Conservation (phyloP, 1,139 yeast species). For the Hansenula lynferdii region DNA sequence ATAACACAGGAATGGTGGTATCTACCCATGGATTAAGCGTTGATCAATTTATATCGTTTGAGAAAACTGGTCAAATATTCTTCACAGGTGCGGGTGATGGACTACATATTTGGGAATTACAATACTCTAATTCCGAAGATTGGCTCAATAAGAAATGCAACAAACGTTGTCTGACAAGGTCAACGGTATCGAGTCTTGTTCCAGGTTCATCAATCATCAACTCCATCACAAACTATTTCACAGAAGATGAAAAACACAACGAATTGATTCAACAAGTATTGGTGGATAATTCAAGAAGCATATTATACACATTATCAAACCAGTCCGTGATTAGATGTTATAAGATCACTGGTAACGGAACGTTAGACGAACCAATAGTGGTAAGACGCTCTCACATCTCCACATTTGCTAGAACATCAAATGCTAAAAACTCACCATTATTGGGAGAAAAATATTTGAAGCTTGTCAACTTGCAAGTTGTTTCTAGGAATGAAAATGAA, state of each 20-base stretch:
- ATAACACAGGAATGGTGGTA: conserved; percentile 79
- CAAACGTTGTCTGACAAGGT: conserved; percentile 73
- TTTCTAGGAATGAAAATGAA: conserved; percentile 59
- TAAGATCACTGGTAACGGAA: conserved; percentile 38
- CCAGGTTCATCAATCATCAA: conserved; percentile 42
- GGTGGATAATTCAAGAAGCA: conserved; percentile 71
- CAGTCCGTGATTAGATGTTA: conserved; percentile 81
- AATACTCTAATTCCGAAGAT: conserved; percentile 79
- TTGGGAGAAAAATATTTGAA: conserved; percentile 33
- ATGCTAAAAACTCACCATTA: conserved; percentile 35
- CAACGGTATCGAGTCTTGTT: conserved; percentile 55
- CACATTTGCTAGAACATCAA: conserved; percentile 55
- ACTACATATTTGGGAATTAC: conserved; percentile 79
- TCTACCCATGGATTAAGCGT: conserved; percentile 77
- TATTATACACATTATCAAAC: conserved; percentile 79
- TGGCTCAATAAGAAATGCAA: conserved; percentile 86
- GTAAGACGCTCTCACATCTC: conserved; percentile 34
- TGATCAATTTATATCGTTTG: conserved; percentile 54
- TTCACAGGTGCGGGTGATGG: conserved; percentile 79
- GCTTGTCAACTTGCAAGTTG: conserved; percentile 59
- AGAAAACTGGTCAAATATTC: conserved; percentile 71
- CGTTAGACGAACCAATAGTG: conserved; percentile 32
- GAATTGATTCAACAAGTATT: conserved; percentile 51
- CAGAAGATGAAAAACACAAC: conserved; percentile 22
- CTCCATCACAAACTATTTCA: conserved; percentile 25